Percentiles rank a stretch among this genome's conserved stretches.
These are phyloP conservation scores for Cladobotryum mycophilum DNA, from an alignment of 2,329 filamentous ascomycete species.

Conservation along the genomic window DNA sequence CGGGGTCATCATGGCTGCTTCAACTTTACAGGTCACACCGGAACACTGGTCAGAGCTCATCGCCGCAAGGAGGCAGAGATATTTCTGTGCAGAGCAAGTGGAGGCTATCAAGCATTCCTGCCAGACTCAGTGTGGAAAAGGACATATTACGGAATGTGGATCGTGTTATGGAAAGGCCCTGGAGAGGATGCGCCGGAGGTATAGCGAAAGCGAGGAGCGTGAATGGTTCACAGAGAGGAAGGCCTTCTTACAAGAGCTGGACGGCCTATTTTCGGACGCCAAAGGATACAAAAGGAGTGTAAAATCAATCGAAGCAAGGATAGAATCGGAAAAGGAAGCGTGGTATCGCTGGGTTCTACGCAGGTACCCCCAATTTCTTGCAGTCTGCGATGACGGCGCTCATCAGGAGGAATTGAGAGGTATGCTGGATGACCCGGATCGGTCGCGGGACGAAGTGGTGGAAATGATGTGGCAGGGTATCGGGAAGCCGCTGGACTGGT, in stretches of 20 bases:
- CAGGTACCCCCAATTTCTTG: conserved; percentile 33
- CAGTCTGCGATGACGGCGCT: conserved; percentile 23
- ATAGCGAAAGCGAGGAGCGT: conserved; percentile 26
- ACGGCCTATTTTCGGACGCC: conserved; percentile 42
- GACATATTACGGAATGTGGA: conserved; percentile 39
- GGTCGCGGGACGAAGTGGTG: conserved; percentile 31
- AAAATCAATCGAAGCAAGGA: conserved; percentile 41
- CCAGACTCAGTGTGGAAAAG: conserved; percentile 35
- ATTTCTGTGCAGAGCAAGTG: conserved; percentile 35
- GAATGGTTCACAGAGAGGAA: conserved; percentile 49
- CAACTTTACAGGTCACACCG: conserved; percentile 24
- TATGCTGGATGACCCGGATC: conserved; percentile 33
- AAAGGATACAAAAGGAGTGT: conserved; percentile 38
- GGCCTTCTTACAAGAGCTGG: conserved; percentile 44
- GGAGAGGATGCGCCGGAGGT: conserved; percentile 36
- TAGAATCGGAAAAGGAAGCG: conserved; percentile 44
- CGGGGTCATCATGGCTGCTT: conserved; percentile 17
- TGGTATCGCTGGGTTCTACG: conserved; percentile 45
- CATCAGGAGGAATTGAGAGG: conserved; percentile 27
- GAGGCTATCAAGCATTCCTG: conserved; percentile 38
- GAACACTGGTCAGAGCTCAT: conserved; percentile 36
- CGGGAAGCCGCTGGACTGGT: conserved; percentile 28
- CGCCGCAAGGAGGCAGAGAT: conserved; percentile 25
- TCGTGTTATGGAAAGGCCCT: conserved; percentile 44
- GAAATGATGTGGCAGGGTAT: conserved; percentile 31